Evolutionary conservation across 1,139 yeast species (phyloP).

Genomic region (Nakaseomyces glabratus): DNA sequence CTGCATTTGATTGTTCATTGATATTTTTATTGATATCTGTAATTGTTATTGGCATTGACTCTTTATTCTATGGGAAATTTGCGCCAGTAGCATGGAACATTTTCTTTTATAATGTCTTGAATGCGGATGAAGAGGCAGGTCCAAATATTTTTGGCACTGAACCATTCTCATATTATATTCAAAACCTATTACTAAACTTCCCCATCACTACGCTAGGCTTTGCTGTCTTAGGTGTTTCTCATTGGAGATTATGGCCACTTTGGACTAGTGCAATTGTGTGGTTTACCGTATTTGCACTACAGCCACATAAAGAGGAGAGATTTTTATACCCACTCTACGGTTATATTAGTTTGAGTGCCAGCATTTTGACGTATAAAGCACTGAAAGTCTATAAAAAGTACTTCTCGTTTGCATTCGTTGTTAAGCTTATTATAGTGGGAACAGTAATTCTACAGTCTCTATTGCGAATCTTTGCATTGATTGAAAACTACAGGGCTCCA

Average conservation of each 20-base stretch:
- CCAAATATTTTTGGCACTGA: slow-evolving; percentile 90
- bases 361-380: slow-evolving; percentile 40
- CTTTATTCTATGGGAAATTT: slow-evolving; percentile 51
- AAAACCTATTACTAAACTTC: slow-evolving; percentile 67
- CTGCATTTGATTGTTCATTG: slow-evolving; percentile 30
- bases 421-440: slow-evolving; percentile 11
- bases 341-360: slow-evolving; percentile 53
- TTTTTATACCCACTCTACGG: slow-evolving; percentile 82
- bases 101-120: slow-evolving; percentile 71
- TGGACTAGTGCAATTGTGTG: slow-evolving; percentile 49
- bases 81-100: slow-evolving; percentile 75
- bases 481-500: slow-evolving; percentile 56
- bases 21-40: slow-evolving; percentile 32
- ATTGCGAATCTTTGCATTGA: slow-evolving; percentile 39
- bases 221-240: slow-evolving; percentile 26
- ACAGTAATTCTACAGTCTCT: slow-evolving; percentile 27
- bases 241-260: slow-evolving; percentile 27
- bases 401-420: slow-evolving; percentile 10
- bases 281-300: slow-evolving; percentile 56
- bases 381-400: slow-evolving; percentile 15
- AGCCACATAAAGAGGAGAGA: slow-evolving; percentile 91
- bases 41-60: slow-evolving; percentile 43
- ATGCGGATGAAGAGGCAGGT: slow-evolving; percentile 60
- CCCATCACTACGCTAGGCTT: slow-evolving; percentile 35
- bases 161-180: slow-evolving; percentile 64